Base-by-base conservation (phyloP, 345 rosid genomes). In the Zanthoxylum bungeanum region DNA sequence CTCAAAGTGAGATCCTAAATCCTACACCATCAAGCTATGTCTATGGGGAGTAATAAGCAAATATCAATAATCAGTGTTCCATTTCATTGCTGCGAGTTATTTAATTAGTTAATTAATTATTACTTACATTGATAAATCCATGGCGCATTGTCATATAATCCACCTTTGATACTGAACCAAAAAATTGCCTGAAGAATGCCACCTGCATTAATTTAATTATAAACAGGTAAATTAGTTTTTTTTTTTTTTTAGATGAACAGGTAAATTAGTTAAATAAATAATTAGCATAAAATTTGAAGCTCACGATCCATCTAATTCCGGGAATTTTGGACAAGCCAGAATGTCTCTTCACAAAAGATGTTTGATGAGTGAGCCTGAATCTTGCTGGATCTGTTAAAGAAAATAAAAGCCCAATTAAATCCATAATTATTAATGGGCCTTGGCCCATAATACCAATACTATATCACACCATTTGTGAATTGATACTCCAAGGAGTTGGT, bases 121-220 rank as follows among this genome's bases (percentile, higher is more conserved):
- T 0, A 70, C 84, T 82, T 64, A 86, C 93, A 69, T 77, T 72
- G 70, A 88, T 83, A 68, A 88, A 88, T 63, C 93, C 91, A 36
- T 79, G 85, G 64, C 93, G 79, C 88, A 88, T 78, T 16, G 93
- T 82, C 75, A 86, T 55, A 71, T 86, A 88, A 70, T 88, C 93
- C 40, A 86, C 84, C 70, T 73, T 86, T 7, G 78, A 53, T 9
- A 88, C 85, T 0, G 89, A 88, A 67, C 82, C 75, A 34, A 82
- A 78, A 77, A 88, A 85, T 76, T 88, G 93, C 72, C 85, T 77
- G 72, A 75, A 83, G 82, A 88, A 88, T 71, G 86, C 85, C 25
- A 82, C 86, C 91, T 87, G 70, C 19, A 62, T 6, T 4, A 6
- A 59, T 31, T n/a, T 5, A 39, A 25, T 24, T 0, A 19, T 9